These are phyloP conservation scores for Pseudocercospora pini-densiflorae DNA, from an alignment of 2,329 filamentous ascomycete genomes.

Conservation along the genomic window DNA sequence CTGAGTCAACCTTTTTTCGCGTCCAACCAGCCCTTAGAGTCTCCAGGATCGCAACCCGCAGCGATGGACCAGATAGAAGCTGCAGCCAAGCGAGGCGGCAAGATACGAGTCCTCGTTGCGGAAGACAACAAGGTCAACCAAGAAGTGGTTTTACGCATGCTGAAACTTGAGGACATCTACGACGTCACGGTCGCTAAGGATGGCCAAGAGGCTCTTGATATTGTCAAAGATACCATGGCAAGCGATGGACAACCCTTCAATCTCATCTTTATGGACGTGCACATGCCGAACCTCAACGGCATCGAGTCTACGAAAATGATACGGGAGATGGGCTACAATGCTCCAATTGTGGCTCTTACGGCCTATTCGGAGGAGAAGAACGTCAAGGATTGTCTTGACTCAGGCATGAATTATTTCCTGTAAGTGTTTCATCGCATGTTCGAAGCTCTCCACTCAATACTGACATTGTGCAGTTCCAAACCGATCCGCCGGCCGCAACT, in stretches of 20 bases:
- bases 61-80: constrained; percentile 69
- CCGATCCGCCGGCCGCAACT: constrained; percentile 79
- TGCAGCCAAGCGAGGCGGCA: constrained; percentile 61
- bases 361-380: constrained; percentile 92
- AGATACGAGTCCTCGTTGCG: constrained; percentile 81
- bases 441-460: background rate
- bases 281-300: constrained; percentile 73
- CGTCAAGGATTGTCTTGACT: constrained; percentile 67
- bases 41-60: constrained; percentile 65
- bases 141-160: constrained; percentile 65
- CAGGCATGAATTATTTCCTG: constrained; percentile 91
- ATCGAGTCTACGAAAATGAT: constrained; percentile 85
- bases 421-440: constrained; percentile 27
- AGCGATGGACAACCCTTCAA: constrained; percentile 68
- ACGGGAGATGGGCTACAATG: constrained; percentile 81
- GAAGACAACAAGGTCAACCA: constrained; percentile 73
- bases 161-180: constrained; percentile 78
- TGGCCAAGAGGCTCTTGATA: constrained; percentile 77
- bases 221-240: constrained; percentile 82
- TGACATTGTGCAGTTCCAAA: constrained; percentile 45
- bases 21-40: constrained; percentile 51
- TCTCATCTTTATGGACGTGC: constrained; percentile 71
- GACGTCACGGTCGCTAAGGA: constrained; percentile 78
- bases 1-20: constrained; percentile 83
- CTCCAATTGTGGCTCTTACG: constrained; percentile 90